Base-by-base conservation (phyloP, 257 asterid genomes). In the Henckelia pumila region DNA sequence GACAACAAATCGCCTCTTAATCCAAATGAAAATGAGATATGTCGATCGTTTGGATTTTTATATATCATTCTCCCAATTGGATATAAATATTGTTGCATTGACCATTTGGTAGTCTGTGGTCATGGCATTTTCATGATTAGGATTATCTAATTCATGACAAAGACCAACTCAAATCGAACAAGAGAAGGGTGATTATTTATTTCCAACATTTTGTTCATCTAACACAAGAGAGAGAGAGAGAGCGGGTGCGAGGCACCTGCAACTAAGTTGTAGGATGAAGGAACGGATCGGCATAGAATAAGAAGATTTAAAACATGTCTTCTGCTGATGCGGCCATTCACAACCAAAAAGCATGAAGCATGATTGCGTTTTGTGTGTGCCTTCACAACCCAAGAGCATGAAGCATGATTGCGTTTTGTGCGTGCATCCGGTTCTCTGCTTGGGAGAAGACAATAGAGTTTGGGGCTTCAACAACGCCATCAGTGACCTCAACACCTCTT, bases 381-480 rank as follows among this genome's bases (percentile, higher is more conserved):
- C 21, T 68, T 86, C 75, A 85, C 71, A 89, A 75, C 57, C 96
- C 98, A 32, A 88, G 89, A 67, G 84, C 89, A 70, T 90, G 97
- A 73, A 93, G 96, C 97, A 93, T 90, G 49, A 93, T 75, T 0
- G 96, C 98, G 29, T 93, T 93, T 59, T 93, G 98, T 3, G 97
- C 97, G 55, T 90, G 96, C 97, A 93, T 81, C 59, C 97, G 84
- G 76, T 93, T 93, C 78, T 89, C 97, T 59, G 97, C 97, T 70
- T 93, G 97, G 24, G 89, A 86, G 56, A 88, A 93, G 61, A 90
- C 97, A 0, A 93, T 93, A 9, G 98, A 93, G 64, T 93, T 81
- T 11, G 89, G 75, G 56, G 95, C 95, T 85, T 93, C 99, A 9
- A 93, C 63, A 10, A 85, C 96, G 0, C 93, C 89, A 59, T 93